These are phyloP conservation scores for Phaseolus lunatus DNA, from an alignment of 306 rosid species.

Conservation along the genomic window DNA sequence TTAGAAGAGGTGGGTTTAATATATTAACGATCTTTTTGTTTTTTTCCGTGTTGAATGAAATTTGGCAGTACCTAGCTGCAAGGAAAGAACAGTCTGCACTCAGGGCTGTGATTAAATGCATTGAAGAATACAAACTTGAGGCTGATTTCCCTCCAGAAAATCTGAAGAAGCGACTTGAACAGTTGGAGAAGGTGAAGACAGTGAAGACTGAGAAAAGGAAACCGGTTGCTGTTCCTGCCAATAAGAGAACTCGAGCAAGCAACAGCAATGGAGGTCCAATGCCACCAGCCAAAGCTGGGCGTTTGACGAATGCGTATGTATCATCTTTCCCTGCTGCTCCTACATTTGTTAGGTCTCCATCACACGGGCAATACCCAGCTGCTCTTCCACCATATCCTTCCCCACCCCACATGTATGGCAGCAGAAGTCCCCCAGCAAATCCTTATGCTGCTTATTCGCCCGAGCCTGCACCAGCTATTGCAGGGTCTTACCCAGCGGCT, in stretches of 20 bases:
- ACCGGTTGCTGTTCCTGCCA: slow-evolving; percentile 86
- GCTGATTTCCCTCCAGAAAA: slow-evolving; percentile 84
- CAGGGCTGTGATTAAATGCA: slow-evolving; percentile 88
- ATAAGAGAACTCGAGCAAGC: slow-evolving; percentile 94
- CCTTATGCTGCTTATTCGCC: slow-evolving; percentile 88
- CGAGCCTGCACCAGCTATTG: slow-evolving; percentile 74
- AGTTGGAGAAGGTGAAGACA: slow-evolving; percentile 89
- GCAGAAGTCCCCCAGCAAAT: slow-evolving; percentile 90
- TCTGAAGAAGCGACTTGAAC: slow-evolving; percentile 96
- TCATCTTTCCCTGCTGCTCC: slow-evolving; percentile 96
- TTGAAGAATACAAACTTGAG: slow-evolving; percentile 96
- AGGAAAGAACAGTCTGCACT: slow-evolving; percentile 98
- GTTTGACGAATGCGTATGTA: slow-evolving; percentile 92
- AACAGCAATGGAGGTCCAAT: slow-evolving; percentile 92
- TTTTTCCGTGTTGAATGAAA: slow-evolving; percentile 33
- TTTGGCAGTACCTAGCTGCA: slow-evolving; percentile 85
- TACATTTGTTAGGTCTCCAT: slow-evolving; percentile 87
- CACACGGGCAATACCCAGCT: slow-evolving; percentile 90
- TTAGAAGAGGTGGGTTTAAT: slow-evolving; percentile 15
- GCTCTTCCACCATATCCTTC: slow-evolving; percentile 91
- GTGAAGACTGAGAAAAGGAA: slow-evolving; percentile 89
- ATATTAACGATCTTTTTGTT: slow-evolving; percentile 40
- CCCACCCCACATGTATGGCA: slow-evolving; percentile 95
- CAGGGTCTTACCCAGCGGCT: slow-evolving; percentile 76
- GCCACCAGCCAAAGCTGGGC: slow-evolving; percentile 99